Evolutionary conservation across 495 filamentous ascomycete species (phyloP), one percentile per base, ranked within the genome.

Genomic region (Aspergillus cristatus): DNA sequence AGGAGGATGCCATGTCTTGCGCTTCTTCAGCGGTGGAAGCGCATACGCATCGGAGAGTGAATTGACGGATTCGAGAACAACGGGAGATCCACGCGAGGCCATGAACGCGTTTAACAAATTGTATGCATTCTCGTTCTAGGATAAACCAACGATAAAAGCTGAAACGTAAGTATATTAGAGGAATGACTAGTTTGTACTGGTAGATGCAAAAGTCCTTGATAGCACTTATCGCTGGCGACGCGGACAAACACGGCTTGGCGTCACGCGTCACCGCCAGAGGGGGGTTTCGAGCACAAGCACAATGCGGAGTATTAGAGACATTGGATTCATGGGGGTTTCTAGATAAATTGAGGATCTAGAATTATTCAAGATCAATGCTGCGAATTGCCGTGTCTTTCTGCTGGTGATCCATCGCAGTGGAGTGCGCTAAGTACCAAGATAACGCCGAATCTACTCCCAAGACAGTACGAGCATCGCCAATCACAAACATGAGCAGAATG

Each of bases 31-130:
- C 2, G 48, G 46, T 17, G 51, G 55, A 32, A 47, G 48, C 30
- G 35, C 18, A 29, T 12, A 4, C 13, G 43, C 35, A 33, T 61
- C 49, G 33, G 46, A 49, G 12, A 60, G 45, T 34, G 44, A 59
- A 45, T 63, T 61, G 47, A 60, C 51, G 29, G 62, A 47, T 48
- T 65, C 56, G 34, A 66, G 53, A 36, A 50, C 47, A 46, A 46
- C 48, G 36, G 51, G 45, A 32, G 44, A 45, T 40, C 40, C 49
- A 34, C 50, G 56, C 42, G 62, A 55, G 49, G 63, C 51, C 63
- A 68, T 68, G 50, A 42, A 54, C 55, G 39, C 46, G 46, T 47
- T 41, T 44, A 50, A 34, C 33, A 34, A 25, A 38, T 29, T 25
- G 41, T 43, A 42, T 4, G 20, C 47, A 50, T 50, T 33, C 18